Evolutionary conservation across 176 grass and related monocot genomes (phyloP).

Genomic region (Triticum turgidum): DNA sequence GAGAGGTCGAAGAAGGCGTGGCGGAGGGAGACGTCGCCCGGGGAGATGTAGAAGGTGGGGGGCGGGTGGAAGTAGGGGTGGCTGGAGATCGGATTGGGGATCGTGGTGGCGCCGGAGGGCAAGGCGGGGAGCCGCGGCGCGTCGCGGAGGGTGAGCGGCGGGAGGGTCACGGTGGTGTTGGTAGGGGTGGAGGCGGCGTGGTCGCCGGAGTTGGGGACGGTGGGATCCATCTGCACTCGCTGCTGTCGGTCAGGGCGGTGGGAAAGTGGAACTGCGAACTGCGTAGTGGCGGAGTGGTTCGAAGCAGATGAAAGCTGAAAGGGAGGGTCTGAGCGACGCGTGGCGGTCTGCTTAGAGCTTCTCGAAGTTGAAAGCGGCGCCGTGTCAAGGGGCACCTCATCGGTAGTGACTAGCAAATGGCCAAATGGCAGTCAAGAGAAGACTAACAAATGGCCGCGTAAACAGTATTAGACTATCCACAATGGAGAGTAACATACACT

Average conservation of each 20-base stretch:
- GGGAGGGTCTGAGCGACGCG: slow-evolving; percentile 16
- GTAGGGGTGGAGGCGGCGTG: slow-evolving; percentile 13
- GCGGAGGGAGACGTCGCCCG: slow-evolving; percentile 66
- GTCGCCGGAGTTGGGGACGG: not conserved
- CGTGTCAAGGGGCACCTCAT: slow-evolving; percentile 23
- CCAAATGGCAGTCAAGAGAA: not conserved
- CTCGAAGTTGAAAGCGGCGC: not conserved
- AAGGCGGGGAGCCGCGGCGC: slow-evolving; percentile 22
- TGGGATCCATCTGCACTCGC: slow-evolving; percentile 38
- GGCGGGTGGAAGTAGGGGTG: slow-evolving; percentile 58
- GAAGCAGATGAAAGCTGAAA: not conserved
- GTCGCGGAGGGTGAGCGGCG: slow-evolving; percentile 48
- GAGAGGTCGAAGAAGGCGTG: slow-evolving; percentile 74
- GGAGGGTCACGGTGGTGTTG: slow-evolving; percentile 38
- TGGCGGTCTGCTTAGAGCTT: slow-evolving; percentile 2
- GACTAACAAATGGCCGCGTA: slow-evolving; percentile 5
- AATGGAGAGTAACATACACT: no score
- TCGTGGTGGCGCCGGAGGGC: not conserved
- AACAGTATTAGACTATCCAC: no score
- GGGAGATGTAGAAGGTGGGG: slow-evolving; percentile 75
- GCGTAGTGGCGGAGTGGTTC: not conserved
- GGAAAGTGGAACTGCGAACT: not conserved
- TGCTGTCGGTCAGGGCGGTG: not conserved
- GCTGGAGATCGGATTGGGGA: slow-evolving; percentile 64
- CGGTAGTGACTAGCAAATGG: not conserved